These are phyloP conservation scores for Phytopythium kandeliae DNA, from an alignment of 352 stramenopile species.

Conservation along the genomic window DNA sequence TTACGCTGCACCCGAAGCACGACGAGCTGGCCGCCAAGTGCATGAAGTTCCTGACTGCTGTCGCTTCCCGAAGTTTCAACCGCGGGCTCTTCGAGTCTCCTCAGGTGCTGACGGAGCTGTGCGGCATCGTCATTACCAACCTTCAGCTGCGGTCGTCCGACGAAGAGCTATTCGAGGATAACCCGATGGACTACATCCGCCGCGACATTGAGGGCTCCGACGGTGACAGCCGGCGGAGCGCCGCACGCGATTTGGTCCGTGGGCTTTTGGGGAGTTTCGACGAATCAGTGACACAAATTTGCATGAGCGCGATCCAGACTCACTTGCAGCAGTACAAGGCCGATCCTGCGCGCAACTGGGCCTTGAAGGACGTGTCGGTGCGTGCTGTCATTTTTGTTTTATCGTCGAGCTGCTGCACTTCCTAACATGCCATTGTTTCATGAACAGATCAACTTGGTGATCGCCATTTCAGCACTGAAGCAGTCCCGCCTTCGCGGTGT, in stretches of 20 bases:
- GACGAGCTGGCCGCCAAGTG: constrained; percentile 94
- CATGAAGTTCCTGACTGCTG: constrained; percentile 96
- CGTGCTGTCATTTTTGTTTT: constrained; percentile 11
- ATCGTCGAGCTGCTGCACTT: not conserved
- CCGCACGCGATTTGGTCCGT: constrained; percentile 93
- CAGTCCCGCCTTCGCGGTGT: constrained; percentile 92
- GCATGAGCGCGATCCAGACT: constrained; percentile 83
- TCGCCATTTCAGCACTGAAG: constrained; percentile 94
- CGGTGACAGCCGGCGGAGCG: constrained; percentile 93
- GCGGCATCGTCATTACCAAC: constrained; percentile 98
- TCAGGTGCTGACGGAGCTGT: constrained; percentile 87
- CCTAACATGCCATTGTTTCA: not conserved
- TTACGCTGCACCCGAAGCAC: constrained; percentile 88
- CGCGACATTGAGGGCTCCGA: constrained; percentile 98
- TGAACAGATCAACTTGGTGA: constrained; percentile 88
- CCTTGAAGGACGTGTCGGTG: constrained; percentile 94
- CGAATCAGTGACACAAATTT: constrained; percentile 92
- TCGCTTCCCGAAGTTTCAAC: constrained; percentile 95
- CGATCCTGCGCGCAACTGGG: constrained; percentile 88
- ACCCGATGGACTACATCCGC: constrained; percentile 97
- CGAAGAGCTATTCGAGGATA: constrained; percentile 98
- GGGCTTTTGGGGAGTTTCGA: constrained; percentile 95
- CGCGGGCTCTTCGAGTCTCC: constrained; percentile 79
- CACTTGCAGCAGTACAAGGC: constrained; percentile 91
- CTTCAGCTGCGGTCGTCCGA: constrained; percentile 93